Conservation (phyloP, 2,329 filamentous ascomycete genomes). For the Aspergillus tanneri region DNA sequence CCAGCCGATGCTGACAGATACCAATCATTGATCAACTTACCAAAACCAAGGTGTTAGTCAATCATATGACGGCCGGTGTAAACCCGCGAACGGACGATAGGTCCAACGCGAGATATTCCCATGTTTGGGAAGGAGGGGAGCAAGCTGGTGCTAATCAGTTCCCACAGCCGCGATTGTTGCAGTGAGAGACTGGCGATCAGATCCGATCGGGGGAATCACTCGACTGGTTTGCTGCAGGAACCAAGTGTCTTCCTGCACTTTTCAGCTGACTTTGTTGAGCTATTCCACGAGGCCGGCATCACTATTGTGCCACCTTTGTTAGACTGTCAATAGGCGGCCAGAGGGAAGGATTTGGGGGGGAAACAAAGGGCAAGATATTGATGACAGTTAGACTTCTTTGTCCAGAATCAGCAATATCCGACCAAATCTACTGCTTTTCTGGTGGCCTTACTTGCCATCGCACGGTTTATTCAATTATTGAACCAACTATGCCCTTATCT, state of each 20-base stretch:
- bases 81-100: not conserved
- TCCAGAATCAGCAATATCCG: conserved; percentile 11
- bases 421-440: conserved; percentile 1
- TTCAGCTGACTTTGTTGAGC: conserved; percentile 22
- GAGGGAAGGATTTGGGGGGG: too few relatives aligned
- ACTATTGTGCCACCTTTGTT: not conserved
- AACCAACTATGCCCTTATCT: too few relatives aligned
- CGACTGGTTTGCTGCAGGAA: conserved; percentile 32
- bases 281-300: conserved; percentile 4
- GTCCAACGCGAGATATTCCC: too few relatives aligned
- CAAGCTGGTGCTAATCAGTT: too few relatives aligned
- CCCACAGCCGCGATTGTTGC: not conserved
- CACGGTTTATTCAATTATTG: too few relatives aligned
- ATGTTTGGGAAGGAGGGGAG: too few relatives aligned
- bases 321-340: too few relatives aligned
- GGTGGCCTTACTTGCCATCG: not conserved
- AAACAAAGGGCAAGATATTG: not conserved
- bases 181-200: conserved; percentile 10
- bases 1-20: conserved; percentile 3
- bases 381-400: conserved; percentile 11
- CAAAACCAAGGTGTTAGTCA: conserved; percentile 2
- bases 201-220: conserved; percentile 19
- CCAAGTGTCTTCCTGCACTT: conserved; percentile 26
- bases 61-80: not conserved
- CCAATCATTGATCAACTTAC: conserved; percentile 8